A percentile compares a stretch with the other conserved stretches of the same genome.
Evolutionary conservation across 768 basidiomycete species (phyloP).

Genomic region (Phaeotremella fagi): DNA sequence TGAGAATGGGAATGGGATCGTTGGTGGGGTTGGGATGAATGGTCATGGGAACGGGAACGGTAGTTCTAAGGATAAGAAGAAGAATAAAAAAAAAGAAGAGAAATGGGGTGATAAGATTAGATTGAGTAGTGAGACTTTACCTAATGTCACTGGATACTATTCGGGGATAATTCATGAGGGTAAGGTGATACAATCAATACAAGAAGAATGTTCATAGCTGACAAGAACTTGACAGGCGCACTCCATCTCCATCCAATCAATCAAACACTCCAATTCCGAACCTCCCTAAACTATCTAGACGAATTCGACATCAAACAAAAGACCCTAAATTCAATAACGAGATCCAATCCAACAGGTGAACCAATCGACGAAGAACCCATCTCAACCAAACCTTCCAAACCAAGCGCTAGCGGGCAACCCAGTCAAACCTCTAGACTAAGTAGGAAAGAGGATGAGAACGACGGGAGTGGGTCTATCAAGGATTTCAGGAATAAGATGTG

Average conservation of each 20-base stretch:
- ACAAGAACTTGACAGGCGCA: no score
- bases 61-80: constrained; percentile 25
- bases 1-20: constrained; percentile 23
- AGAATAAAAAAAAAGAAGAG: constrained; percentile 24
- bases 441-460: constrained; percentile 31
- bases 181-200: no score
- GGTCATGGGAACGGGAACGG: constrained; percentile 14
- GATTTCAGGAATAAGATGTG: constrained; percentile 43
- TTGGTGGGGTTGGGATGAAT: constrained; percentile 30
- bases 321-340: constrained; percentile 9
- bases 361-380: constrained; percentile 24
- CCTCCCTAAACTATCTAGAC: constrained; percentile 46
- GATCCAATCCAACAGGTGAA: constrained; percentile 20
- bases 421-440: neutral
- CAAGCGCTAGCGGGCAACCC: no score
- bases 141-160: constrained; percentile 46
- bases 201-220: no score
- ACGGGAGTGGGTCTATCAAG: constrained; percentile 37
- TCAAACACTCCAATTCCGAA: constrained; percentile 44
- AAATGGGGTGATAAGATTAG: constrained; percentile 45
- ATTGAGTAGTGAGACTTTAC: constrained; percentile 45
- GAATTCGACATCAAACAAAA: constrained; percentile 32
- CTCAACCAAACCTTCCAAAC: constrained; percentile 2
- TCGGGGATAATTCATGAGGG: constrained; percentile 46
- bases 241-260: constrained; percentile 48